phyloP scores from a whole-genome alignment of 2,329 filamentous ascomycete species.

The Myriosclerotinia duriaeana region DNA sequence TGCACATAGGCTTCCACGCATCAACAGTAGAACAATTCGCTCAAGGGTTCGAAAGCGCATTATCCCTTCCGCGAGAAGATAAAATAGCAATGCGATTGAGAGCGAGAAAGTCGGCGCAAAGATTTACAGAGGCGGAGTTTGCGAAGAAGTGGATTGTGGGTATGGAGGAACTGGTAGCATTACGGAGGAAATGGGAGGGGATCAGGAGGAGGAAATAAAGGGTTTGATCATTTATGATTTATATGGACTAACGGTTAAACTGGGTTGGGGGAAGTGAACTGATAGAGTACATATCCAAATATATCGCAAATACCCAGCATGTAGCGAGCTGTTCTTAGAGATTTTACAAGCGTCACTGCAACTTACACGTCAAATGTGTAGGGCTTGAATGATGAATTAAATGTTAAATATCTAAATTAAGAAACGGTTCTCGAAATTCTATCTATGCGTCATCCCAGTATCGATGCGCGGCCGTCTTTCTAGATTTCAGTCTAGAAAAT shows the following conservation, averaged over 20 bases:
- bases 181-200: constrained; percentile 25
- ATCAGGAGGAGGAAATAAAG: constrained; percentile 10
- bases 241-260: not conserved
- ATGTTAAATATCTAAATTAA: not conserved
- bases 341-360: not conserved
- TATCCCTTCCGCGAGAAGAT: constrained; percentile 65
- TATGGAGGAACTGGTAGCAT: constrained; percentile 66
- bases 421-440: not conserved
- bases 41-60: constrained; percentile 72
- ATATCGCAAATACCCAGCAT: constrained; percentile 1
- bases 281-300: constrained; percentile 17
- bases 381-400: not conserved
- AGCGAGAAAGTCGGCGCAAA: constrained; percentile 72
- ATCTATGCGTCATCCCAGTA: not conserved
- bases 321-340: not conserved
- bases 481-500: not conserved
- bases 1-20: constrained; percentile 74
- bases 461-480: not conserved
- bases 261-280: not conserved
- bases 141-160: constrained; percentile 73
- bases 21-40: constrained; percentile 78
- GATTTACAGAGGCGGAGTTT: constrained; percentile 90
- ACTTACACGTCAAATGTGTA: not conserved
- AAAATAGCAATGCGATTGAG: constrained; percentile 72
- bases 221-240: too few relatives aligned